Evolutionary conservation across 495 filamentous ascomycete species (phyloP), one percentile per base, ranked within the genome.

Genomic region (Apiosordaria backusii): DNA sequence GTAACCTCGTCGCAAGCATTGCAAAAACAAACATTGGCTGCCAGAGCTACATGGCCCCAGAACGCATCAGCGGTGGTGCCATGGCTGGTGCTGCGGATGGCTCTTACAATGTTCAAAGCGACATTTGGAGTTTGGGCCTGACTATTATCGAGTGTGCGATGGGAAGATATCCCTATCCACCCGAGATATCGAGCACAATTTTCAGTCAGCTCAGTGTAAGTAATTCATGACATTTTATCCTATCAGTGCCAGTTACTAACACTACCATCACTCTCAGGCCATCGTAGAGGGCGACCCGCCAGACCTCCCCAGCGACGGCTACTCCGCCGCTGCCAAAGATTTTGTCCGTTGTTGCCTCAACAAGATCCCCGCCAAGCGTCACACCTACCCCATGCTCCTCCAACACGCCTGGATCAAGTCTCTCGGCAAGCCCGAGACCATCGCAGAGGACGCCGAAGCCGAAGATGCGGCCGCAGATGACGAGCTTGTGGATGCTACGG

Each of bases 11-110:
- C 22, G 93, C 95, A 4, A 96, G 92, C 79, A 97, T 98, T 69
- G 95, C 95, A 23, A 97, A 97, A 78, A 99, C 95, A 23, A 99
- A 99, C 74, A 99, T 99, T 68, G 95, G 95, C 22, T 99, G 95
- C 73, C 95, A 99, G 76, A 97, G 93, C 77, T 99, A 99, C 80
- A 99, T 99, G 95, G 95, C 95, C 0, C 95, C 95, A 3, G 95
- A 99, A 75, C 85, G 95, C 61, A 99, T 99, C 65, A 89, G 91
- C 27, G 91, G 91, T 24, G 90, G 92, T 24, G 85, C 92, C 68
- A 88, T 92, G 71, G 86, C 89, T 10, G 85, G 86, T 60, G 82
- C 82, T 45, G 87, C 85, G 25, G 86, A 86, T 58, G 93, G 95
- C 27, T 97, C 94, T 1, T 99, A 99, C 76, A 97, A 92, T 76